Conservation (phyloP, 441 rosid genomes). For the Daphne laureola region DNA sequence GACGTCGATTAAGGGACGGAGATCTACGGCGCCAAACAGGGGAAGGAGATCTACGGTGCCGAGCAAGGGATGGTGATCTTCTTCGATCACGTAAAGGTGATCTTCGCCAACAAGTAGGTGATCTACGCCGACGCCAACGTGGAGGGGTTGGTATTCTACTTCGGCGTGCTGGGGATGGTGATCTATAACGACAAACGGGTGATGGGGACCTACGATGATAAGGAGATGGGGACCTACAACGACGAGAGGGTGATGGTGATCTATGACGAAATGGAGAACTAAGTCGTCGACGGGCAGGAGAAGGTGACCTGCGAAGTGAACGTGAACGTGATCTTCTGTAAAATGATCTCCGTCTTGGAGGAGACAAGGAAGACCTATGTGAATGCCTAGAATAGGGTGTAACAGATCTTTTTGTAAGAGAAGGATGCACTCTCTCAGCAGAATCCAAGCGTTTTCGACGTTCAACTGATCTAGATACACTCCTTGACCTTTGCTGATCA, state of each 20-base stretch:
- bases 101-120: constrained; percentile 31
- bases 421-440: constrained; percentile 23
- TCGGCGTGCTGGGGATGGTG: constrained; percentile 18
- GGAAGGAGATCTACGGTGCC: constrained; percentile 25
- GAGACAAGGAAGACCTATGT: constrained; percentile 41
- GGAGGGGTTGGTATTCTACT: constrained; percentile 29
- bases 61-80: constrained; percentile 22
- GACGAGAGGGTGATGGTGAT: constrained; percentile 36
- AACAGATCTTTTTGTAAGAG: constrained; percentile 37
- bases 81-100: constrained; percentile 32
- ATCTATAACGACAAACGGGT: constrained; percentile 24
- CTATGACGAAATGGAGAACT: constrained; percentile 23
- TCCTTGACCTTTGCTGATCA: constrained; percentile 52
- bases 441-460: constrained; percentile 29
- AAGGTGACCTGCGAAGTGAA: constrained; percentile 35
- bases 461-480: constrained; percentile 55
- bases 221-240: constrained; percentile 21
- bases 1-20: constrained; percentile 21
- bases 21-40: constrained; percentile 28
- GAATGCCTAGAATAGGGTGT: constrained; percentile 34
- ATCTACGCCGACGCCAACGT: constrained; percentile 25
- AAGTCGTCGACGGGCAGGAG: constrained; percentile 32
- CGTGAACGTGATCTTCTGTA: constrained; percentile 28
- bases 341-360: constrained; percentile 33
- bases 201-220: constrained; percentile 33